Conservation (phyloP, 257 asterid genomes). For the Buddleja alternifolia region DNA sequence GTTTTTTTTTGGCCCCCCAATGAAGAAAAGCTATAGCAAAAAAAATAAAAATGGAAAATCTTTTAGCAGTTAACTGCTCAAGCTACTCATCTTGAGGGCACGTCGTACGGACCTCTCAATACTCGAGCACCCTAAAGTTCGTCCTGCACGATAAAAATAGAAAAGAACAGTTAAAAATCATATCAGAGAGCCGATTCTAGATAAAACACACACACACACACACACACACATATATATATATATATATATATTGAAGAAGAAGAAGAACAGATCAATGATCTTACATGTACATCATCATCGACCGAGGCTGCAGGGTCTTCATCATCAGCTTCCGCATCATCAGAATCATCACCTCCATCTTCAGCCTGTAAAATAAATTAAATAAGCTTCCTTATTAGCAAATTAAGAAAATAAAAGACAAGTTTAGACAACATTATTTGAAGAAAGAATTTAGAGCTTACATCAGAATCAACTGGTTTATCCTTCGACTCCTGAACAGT, state of each 20-base stretch:
- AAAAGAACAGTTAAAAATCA: neutral
- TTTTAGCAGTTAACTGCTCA: constrained; percentile 24
- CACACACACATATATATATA: no score
- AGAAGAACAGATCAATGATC: neutral
- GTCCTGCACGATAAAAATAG: constrained; percentile 50
- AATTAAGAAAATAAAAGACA: neutral
- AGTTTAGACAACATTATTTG: neutral
- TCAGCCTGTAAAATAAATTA: constrained; percentile 59
- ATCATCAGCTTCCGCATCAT: constrained; percentile 26
- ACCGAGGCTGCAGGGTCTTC: constrained; percentile 43
- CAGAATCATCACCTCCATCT: constrained; percentile 58
- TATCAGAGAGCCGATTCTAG: neutral
- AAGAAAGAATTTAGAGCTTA: constrained; percentile 28
- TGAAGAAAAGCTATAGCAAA: constrained; percentile 34
- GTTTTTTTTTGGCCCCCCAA: constrained; percentile 36
- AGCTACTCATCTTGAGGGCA: constrained; percentile 26
- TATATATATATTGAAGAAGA: neutral
- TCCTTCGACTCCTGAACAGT: constrained; percentile 46
- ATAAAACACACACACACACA: neutral
- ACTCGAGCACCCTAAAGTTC: constrained; percentile 54
- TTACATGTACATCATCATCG: constrained; percentile 68
- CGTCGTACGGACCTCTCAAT: constrained; percentile 22
- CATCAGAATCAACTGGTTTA: constrained; percentile 63
- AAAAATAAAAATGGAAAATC: constrained; percentile 22
- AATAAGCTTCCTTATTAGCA: constrained; percentile 8